Evolutionary conservation across 352 stramenopile genomes (phyloP), one percentile per base, ranked within the genome.

Genomic region (Globisporangium camurandrum): DNA sequence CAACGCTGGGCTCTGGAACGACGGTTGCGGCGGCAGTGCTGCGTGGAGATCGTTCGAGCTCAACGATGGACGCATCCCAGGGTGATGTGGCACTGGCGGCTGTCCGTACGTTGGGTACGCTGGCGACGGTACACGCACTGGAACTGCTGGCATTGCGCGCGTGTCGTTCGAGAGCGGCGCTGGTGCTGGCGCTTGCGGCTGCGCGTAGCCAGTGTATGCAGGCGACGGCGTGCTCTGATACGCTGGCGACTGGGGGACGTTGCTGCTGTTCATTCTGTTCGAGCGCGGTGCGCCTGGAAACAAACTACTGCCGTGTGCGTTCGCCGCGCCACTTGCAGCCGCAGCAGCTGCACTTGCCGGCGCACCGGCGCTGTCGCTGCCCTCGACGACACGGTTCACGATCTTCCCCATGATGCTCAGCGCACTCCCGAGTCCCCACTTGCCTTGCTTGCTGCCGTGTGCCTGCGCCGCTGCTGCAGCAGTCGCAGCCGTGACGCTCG

Each of bases 351-450:
- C n/a, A n/a, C n/a, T n/a, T 16, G 51, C 3, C 7, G 55, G 30
- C 38, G 50, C 49, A 17, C 53, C 38, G 23, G 37, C 57, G 3
- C 67, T 66, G 48, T 93, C 81, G 24, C 51, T 84, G 17, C 81
- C 81, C 64, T 93, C 81, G 17, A 93, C 81, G 1, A 93, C 79
- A 31, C 81, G 75, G 47, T 87, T 93, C 46, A 93, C 81, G 36
- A 93, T 88, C 56, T 93, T 93, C 26, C 81, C 81, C 78, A 93
- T 88, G 23, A 90, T 90, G 46, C 78, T 89, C 20, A 93, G 61
- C 22, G 79, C 79, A 56, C 70, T 93, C 19, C 81, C 78, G 11
- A 93, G 51, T 0, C 78, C 78, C 81, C 81, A 93, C 47, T 93
- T 93, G 31, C 70, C 75, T 42, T 86, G 76, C 34, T 76, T 78